Percentiles rank a stretch among this genome's conserved stretches.
Evolutionary conservation across 306 rosid species (phyloP).

Genomic region (Lathyrus aphaca): DNA sequence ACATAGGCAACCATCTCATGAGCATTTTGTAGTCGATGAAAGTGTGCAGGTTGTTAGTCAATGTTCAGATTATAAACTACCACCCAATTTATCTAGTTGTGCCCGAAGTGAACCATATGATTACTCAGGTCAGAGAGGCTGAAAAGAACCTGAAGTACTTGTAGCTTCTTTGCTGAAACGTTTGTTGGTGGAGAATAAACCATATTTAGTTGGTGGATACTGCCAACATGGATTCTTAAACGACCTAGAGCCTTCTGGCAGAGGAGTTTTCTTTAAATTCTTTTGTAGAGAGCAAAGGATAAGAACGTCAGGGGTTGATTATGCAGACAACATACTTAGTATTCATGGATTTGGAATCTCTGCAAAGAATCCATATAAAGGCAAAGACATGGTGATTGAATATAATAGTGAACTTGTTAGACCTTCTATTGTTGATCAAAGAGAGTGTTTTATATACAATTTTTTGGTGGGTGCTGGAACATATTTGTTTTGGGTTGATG

Average conservation of each 20-base stretch:
- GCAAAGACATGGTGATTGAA: conserved; percentile 99
- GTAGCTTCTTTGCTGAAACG: conserved; percentile 96
- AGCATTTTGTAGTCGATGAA: conserved; percentile 73
- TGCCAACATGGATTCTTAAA: conserved; percentile 72
- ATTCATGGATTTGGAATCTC: conserved; percentile 99
- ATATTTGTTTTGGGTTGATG: no score
- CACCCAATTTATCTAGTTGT: conserved; percentile 90
- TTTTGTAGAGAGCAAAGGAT: conserved; percentile 65
- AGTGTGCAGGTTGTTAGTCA: conserved; percentile 60
- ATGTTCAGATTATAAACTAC: conserved; percentile 84
- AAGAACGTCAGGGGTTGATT: conserved; percentile 62
- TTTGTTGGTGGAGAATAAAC: conserved; percentile 88
- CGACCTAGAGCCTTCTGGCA: conserved; percentile 61
- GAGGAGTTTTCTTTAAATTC: conserved; percentile 75
- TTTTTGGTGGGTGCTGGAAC: no score
- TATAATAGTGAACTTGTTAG: no score
- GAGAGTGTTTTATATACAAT: no score
- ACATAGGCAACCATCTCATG: conserved; percentile 93
- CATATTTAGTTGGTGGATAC: conserved; percentile 85
- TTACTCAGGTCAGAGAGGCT: conserved; percentile 88
- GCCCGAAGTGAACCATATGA: conserved; percentile 96
- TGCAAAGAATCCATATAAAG: conserved; percentile 94
- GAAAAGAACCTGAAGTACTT: conserved; percentile 96
- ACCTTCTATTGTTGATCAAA: no score
- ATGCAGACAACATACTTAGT: conserved; percentile 76